Percentiles rank a stretch among this genome's conserved stretches.
Conservation (phyloP, 768 basidiomycete genomes). For the Trichaptum fuscoviolaceum region DNA sequence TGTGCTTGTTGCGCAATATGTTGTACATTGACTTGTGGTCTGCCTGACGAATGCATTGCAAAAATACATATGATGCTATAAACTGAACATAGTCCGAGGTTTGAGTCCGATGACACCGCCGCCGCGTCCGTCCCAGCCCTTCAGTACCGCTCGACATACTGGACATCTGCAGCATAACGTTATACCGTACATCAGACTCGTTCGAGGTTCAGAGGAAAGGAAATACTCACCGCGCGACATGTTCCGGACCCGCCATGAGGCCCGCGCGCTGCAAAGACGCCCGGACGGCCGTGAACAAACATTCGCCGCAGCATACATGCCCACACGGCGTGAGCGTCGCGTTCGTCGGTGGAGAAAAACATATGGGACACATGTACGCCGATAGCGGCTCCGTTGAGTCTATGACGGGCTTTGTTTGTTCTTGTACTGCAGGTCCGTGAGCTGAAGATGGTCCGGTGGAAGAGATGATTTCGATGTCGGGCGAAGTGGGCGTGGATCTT, state of each 20-base stretch:
- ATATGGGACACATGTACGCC: conserved; percentile 74
- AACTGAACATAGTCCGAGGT: conserved; percentile 6
- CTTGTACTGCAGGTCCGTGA: background rate
- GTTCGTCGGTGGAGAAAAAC: conserved; percentile 69
- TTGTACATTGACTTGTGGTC: background rate
- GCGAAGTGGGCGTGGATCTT: background rate
- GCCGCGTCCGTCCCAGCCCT: conserved; percentile 67
- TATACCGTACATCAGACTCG: background rate
- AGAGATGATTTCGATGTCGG: background rate
- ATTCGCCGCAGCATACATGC: conserved; percentile 71
- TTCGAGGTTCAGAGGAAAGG: background rate
- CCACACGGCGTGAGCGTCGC: conserved; percentile 79
- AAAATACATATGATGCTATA: background rate
- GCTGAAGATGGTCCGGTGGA: background rate
- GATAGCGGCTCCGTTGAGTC: conserved; percentile 34
- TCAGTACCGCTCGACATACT: conserved; percentile 61
- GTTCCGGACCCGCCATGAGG: conserved; percentile 13
- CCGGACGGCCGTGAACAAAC: conserved; percentile 69
- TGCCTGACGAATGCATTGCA: too few relatives aligned
- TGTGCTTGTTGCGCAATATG: background rate
- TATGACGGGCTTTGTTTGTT: background rate
- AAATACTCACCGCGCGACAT: background rate
- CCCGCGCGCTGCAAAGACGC: conserved; percentile 48
- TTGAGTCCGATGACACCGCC: conserved; percentile 63
- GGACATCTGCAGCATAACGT: conserved; percentile 43